phyloP scores from a whole-genome alignment of 2,329 filamentous ascomycete species.

The Alternaria conjuncta region DNA sequence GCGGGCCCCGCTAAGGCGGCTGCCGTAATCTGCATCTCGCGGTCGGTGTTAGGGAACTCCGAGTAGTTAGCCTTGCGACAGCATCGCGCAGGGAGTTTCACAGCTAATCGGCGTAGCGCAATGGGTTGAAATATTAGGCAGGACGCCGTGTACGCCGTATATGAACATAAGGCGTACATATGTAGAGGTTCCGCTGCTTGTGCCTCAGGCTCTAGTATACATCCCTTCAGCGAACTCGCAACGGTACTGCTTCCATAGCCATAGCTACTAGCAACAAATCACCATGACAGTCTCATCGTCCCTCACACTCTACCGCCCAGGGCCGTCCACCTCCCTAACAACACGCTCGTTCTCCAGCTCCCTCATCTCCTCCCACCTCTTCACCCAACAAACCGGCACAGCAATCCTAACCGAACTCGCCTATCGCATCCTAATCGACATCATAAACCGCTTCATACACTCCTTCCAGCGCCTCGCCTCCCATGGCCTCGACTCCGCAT shows the following conservation, averaged over 20 bases:
- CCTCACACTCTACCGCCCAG: constrained; percentile 19
- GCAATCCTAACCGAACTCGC: constrained; percentile 39
- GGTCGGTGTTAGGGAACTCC: constrained; percentile 11
- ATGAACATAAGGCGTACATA: neutral
- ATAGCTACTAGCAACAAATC: neutral
- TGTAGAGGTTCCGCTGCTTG: neutral
- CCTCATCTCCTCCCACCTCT: constrained; percentile 19
- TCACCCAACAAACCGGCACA: constrained; percentile 29
- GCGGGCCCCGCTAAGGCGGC: neutral
- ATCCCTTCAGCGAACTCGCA: neutral
- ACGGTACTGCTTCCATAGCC: neutral
- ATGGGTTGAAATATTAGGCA: neutral
- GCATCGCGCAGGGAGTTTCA: neutral
- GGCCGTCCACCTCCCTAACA: constrained; percentile 1
- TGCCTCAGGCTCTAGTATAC: neutral
- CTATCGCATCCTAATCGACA: constrained; percentile 39
- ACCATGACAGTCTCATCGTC: constrained; percentile 24
- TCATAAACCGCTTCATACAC: constrained; percentile 34
- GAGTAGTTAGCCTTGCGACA: constrained; percentile 5
- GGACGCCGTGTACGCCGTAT: neutral
- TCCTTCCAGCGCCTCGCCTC: constrained; percentile 33
- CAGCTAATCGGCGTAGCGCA: constrained; percentile 12
- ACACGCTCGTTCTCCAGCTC: constrained; percentile 9
- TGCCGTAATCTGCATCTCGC: neutral
- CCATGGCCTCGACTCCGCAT: constrained; percentile 29